Conservation (phyloP, 2,329 filamentous ascomycete genomes). For the Immersiporthe knoxdaviesiana region DNA sequence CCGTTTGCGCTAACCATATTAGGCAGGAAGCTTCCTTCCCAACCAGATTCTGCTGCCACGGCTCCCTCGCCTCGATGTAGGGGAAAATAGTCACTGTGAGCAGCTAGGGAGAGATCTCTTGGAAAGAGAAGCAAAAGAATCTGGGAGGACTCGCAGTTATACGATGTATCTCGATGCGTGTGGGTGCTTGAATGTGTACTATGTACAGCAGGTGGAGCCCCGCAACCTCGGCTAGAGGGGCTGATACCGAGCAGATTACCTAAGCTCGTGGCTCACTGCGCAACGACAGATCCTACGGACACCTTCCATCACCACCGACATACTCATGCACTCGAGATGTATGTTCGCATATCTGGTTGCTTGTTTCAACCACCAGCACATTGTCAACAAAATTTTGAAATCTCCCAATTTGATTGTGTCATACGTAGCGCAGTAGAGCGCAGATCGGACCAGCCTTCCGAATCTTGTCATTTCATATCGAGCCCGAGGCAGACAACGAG, state of each 20-base stretch:
- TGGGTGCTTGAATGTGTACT: too few species aligned
- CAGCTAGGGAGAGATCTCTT: neutral
- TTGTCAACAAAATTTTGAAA: neutral
- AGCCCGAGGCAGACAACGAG: neutral
- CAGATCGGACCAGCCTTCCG: too few species aligned
- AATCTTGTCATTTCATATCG: slow-evolving; percentile 9
- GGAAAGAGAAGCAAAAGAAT: neutral
- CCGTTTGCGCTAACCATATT: neutral
- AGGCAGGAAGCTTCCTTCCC: neutral
- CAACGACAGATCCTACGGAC: neutral
- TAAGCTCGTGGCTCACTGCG: neutral
- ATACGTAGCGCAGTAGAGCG: slow-evolving; percentile 16
- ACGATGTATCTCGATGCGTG: neutral
- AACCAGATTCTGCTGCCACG: neutral
- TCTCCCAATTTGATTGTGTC: slow-evolving; percentile 14
- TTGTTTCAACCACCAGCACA: neutral
- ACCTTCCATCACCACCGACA: too few species aligned
- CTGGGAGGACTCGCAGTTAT: neutral
- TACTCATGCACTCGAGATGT: too few species aligned
- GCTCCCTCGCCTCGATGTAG: too few species aligned
- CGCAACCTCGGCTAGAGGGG: neutral
- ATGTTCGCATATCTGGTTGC: too few species aligned
- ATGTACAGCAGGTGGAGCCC: too few species aligned
- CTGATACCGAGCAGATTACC: neutral
- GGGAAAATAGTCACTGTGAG: neutral